Evolutionary conservation across 805 yeast species (phyloP), one percentile per base, ranked within the genome.

Genomic region (Yarrowia sp.): DNA sequence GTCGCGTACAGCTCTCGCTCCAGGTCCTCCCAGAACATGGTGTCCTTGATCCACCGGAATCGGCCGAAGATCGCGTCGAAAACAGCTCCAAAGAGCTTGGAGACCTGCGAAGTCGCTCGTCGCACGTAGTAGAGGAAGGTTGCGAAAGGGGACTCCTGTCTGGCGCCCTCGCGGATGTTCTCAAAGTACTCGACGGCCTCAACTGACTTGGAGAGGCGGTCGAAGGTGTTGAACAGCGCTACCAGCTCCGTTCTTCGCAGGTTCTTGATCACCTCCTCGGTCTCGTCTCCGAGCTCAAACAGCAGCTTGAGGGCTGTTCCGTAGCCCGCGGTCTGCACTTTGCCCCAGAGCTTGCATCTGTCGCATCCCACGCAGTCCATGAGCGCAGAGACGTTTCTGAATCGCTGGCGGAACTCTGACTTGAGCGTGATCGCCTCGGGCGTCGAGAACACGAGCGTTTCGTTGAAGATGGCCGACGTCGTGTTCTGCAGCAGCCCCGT

Each of bases 291-390:
- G 82, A 86, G 74, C 72, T 93, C 98, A 72, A 94, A 90, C 63
- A 94, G 77, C 22, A 93, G 82, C 73, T 94, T 94, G 70, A 94
- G 81, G 1, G 97, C 96, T 8, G 99, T 94, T 18, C 97, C 99
- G 73, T 94, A 94, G 19, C 99, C 99, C 14, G 94, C 90, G 1
- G 96, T 90, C 77, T 94, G 99, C 29, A 94, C 83, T 74, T 94
- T 94, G 9, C 99, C 99, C 99, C 99, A 94, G 74, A 94, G 78
- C 69, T 97, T 83, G 74, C 99, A 94, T 71, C 97, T 81, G 72
- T 94, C 99, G 77, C 99, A 94, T 36, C 97, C 97, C 39, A 94
- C 98, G 77, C 99, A 94, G 73, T 93, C 97, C 97, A 94, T 94
- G 44, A 94, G 84, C 56, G 89, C 86, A 19, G 96, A 86, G 22